Evolutionary conservation across 345 rosid genomes (phyloP).

Genomic region (Eucalyptus rudis): DNA sequence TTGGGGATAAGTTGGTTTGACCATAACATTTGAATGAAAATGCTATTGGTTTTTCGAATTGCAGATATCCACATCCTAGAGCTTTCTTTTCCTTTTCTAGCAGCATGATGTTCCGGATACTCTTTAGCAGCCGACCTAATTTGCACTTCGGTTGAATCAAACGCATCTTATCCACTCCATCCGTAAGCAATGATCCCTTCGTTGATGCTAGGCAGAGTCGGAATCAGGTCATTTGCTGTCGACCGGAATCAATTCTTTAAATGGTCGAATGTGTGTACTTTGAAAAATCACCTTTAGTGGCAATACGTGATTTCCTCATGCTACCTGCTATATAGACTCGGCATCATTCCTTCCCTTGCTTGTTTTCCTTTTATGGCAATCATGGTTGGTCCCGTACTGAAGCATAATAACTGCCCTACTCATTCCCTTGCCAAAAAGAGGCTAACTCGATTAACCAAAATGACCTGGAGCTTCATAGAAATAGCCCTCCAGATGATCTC

Average conservation of each 20-base stretch:
- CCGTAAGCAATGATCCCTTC: not conserved
- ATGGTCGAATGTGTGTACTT: not conserved
- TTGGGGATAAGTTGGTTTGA: not conserved
- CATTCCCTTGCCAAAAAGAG: not conserved
- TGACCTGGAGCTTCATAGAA: not conserved
- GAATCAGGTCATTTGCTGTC: not conserved
- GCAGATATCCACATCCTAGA: not conserved
- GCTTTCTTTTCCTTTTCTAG: not conserved
- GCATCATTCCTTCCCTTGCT: not conserved
- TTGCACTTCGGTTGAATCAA: not conserved
- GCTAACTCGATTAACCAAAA: not conserved
- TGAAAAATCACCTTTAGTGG: not conserved
- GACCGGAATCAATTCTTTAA: not conserved
- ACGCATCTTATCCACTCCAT: not conserved
- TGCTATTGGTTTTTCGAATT: not conserved
- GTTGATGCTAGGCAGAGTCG: not conserved
- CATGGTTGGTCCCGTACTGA: not conserved
- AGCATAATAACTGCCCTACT: not conserved
- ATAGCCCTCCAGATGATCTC: not conserved
- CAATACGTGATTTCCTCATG: not conserved
- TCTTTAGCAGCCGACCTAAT: not conserved
- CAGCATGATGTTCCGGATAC: not conserved
- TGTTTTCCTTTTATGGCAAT: not conserved
- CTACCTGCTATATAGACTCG: not conserved
- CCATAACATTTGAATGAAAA: not conserved